Conservation (phyloP, 2,329 filamentous ascomycete genomes). For the Fusarium temperatum region DNA sequence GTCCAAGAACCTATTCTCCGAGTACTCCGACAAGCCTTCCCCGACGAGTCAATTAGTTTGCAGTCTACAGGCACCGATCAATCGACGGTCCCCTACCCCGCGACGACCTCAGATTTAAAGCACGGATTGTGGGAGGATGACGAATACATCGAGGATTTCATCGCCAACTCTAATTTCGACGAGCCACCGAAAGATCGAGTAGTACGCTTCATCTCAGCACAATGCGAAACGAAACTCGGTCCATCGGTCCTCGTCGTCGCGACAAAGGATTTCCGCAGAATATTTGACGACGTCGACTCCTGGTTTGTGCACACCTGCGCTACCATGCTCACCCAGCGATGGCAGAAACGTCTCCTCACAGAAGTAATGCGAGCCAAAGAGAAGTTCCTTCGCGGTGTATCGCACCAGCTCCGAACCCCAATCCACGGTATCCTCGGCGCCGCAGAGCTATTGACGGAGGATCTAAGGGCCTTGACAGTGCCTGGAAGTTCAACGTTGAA, state of each 20-base stretch:
- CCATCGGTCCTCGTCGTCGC: conserved; percentile 50
- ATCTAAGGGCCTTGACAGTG: conserved; percentile 43
- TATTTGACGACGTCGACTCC: conserved; percentile 58
- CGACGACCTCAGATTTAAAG: conserved; percentile 44
- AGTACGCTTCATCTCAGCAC: conserved; percentile 50
- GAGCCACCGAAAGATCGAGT: conserved; percentile 40
- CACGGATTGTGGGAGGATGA: conserved; percentile 56
- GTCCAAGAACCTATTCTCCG: conserved; percentile 39
- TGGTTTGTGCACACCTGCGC: conserved; percentile 56
- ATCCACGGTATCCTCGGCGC: conserved; percentile 56
- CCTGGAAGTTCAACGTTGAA: not conserved
- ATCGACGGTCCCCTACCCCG: conserved; percentile 39
- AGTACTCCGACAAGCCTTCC: conserved; percentile 47
- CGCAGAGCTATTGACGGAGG: conserved; percentile 52
- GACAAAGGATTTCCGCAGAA: conserved; percentile 52
- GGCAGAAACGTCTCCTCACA: conserved; percentile 49
- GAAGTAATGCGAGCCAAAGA: conserved; percentile 56
- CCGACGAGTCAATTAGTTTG: conserved; percentile 44
- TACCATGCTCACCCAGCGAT: conserved; percentile 48
- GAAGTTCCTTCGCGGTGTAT: conserved; percentile 55
- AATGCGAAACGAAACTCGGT: conserved; percentile 46
- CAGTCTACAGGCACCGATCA: conserved; percentile 37
- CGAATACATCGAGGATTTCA: conserved; percentile 50
- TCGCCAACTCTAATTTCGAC: conserved; percentile 48
- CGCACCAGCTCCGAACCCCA: conserved; percentile 57